phyloP scores from a whole-genome alignment of 768 basidiomycete species.

The Candolleomyces efflorescens region DNA sequence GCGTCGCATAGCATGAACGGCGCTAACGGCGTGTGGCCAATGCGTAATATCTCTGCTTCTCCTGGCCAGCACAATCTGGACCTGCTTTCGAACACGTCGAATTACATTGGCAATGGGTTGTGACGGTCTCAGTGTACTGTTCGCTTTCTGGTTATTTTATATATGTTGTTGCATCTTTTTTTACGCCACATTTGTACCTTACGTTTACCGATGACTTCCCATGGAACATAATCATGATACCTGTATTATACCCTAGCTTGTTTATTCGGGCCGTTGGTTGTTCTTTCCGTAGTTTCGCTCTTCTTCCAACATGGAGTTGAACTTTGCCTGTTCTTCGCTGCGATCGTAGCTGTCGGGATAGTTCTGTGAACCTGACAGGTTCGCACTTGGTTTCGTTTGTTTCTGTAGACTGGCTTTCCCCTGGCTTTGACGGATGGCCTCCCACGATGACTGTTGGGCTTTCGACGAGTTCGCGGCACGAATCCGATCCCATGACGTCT shows the following conservation, averaged over 20 bases:
- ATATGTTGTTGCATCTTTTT: background rate
- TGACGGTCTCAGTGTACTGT: background rate
- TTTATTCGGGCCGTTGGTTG: background rate
- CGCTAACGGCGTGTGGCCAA: conserved; percentile 16
- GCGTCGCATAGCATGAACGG: background rate
- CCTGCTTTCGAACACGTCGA: background rate
- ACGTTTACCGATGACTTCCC: background rate
- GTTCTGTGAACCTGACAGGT: conserved; percentile 6
- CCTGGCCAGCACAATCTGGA: conserved; percentile 13
- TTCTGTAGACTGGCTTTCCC: conserved; percentile 30
- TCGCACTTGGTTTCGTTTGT: conserved; percentile 5
- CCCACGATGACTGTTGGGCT: conserved; percentile 57
- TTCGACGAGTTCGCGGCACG: conserved; percentile 46
- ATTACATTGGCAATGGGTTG: conserved; percentile 8
- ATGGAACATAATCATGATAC: conserved; percentile 8
- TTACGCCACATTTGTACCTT: background rate
- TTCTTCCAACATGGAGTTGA: conserved; percentile 55
- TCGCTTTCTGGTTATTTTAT: background rate
- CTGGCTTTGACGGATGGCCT: conserved; percentile 57
- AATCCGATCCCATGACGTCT: conserved; percentile 59
- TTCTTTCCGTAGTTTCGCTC: conserved; percentile 41
- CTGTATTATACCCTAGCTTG: conserved; percentile 9
- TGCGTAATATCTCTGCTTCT: conserved; percentile 22
- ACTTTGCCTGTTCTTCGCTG: conserved; percentile 46
- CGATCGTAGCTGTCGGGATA: conserved; percentile 22